Evolutionary conservation across 2,329 filamentous ascomycete species (phyloP), one percentile per base, ranked within the genome.

Genomic region (Beauveria sp.): DNA sequence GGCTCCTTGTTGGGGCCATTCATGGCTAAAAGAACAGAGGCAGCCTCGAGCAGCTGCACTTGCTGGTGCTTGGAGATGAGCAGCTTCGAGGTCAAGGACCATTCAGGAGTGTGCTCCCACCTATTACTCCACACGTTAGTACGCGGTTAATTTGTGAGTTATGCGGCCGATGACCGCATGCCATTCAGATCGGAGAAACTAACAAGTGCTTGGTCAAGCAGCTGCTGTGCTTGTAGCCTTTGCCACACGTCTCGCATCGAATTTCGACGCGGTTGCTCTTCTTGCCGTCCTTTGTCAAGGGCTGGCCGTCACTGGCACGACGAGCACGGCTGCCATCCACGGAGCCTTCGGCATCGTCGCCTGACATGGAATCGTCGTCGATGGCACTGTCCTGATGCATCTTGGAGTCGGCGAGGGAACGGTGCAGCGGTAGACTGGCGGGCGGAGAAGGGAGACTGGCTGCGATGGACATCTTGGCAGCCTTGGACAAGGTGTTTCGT

Each of bases 221-320:
- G 82, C 94, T 97, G 86, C 92, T 96, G 84, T 99, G 94, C 87
- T 99, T 99, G 86, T 99, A 99, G 79, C 92, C 92, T 84, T 99
- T 99, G 77, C 93, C 93, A 81, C 94, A 99, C 78, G 92, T 93
- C 74, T 96, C 91, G 80, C 94, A 99, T 77, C 90, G 91, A 73
- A 99, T 85, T 75, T 97, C 93, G 71, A 87, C 86, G 71, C 87
- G 85, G 78, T 85, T 89, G 75, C 85, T 84, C 78, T 91, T 92
- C 79, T 92, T 92, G 70, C 93, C 90, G 68, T 89, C 87, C 76
- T 94, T 96, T 69, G 82, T 79, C 64, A 93, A 81, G 68, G 89
- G 86, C 67, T 93, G 90, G 64, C 92, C 92, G 73, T 97, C 93
- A 73, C 92, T 97, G 63, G 92, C 89, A 74, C 80, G 84, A 69